phyloP scores from a whole-genome alignment of 331 rosid species.

The Quercus tomentella region DNA sequence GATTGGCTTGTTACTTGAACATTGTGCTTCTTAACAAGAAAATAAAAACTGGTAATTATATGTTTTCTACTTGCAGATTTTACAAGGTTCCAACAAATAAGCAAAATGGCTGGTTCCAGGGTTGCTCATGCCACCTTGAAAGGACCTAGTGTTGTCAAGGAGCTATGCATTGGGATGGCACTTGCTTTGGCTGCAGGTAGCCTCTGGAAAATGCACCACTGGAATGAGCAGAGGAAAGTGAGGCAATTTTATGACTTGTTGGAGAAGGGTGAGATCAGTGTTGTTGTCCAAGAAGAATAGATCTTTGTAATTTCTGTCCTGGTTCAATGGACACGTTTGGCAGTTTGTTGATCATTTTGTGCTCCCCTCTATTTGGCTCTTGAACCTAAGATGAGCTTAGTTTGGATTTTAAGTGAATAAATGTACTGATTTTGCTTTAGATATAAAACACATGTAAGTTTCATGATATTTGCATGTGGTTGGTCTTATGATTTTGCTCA shows the following conservation, averaged over 20 bases:
- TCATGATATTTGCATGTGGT: not conserved
- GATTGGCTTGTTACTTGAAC: not conserved
- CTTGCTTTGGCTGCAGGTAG: slow-evolving; percentile 70
- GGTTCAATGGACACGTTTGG: not conserved
- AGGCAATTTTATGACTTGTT: slow-evolving; percentile 79
- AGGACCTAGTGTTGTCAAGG: slow-evolving; percentile 96
- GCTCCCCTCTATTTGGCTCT: slow-evolving; percentile 27
- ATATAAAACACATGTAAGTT: not conserved
- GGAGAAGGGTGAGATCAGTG: slow-evolving; percentile 80
- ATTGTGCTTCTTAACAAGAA: not conserved
- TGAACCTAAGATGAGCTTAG: slow-evolving; percentile 31
- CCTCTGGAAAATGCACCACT: slow-evolving; percentile 95
- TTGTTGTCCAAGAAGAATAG: slow-evolving; percentile 55
- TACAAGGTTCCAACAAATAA: slow-evolving; percentile 21
- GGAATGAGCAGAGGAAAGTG: slow-evolving; percentile 88
- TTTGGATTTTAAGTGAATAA: slow-evolving; percentile 33
- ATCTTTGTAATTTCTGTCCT: slow-evolving; percentile 2
- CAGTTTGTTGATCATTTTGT: slow-evolving; percentile 11
- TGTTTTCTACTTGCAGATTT: slow-evolving; percentile 24
- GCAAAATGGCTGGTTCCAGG: slow-evolving; percentile 72
- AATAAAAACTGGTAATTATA: not conserved
- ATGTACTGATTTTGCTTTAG: slow-evolving; percentile 12
- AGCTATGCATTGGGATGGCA: slow-evolving; percentile 48
- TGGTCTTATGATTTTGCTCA: not conserved
- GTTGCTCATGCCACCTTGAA: slow-evolving; percentile 83